These are phyloP conservation scores for Xylariaceae sp. DNA, from an alignment of 2,329 filamentous ascomycete genomes.

Conservation along the genomic window DNA sequence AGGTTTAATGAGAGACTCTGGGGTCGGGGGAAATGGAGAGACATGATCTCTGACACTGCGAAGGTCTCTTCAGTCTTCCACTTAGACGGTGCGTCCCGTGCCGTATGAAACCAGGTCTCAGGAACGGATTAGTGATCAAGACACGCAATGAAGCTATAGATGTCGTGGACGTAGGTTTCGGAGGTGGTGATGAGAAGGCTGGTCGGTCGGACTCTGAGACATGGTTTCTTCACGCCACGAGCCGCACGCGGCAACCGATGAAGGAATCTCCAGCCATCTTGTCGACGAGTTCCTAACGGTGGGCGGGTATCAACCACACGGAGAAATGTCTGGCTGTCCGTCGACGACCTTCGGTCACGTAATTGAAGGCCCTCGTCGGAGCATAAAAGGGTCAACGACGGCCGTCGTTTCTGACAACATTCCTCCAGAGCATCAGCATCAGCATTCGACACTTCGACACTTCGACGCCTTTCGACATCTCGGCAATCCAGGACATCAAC, in stretches of 20 bases:
- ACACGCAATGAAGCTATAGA: background rate
- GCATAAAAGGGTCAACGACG: constrained; percentile 11
- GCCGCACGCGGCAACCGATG: constrained; percentile 10
- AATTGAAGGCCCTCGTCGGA: background rate
- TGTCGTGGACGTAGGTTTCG: constrained; percentile 1
- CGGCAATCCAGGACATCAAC: background rate
- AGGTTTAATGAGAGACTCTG: background rate
- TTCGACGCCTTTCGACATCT: background rate
- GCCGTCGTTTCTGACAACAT: background rate
- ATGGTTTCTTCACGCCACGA: constrained; percentile 2
- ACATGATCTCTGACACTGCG: background rate
- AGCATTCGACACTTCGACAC: background rate
- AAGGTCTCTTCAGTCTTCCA: background rate
- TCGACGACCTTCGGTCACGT: background rate
- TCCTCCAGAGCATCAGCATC: background rate
- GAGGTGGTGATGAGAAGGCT: background rate
- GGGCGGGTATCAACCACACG: background rate
- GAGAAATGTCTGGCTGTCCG: background rate
- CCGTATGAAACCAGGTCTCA: background rate
- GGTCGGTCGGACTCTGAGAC: constrained; percentile 19
- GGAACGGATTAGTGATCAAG: background rate
- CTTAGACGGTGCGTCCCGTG: background rate
- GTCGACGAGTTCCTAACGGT: constrained; percentile 7
- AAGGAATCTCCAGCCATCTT: constrained; percentile 25
- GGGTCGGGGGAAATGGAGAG: background rate